Evolutionary conservation across 805 yeast species (phyloP), one percentile per base, ranked within the genome.

Genomic region (Metschnikowia santaceciliae): DNA sequence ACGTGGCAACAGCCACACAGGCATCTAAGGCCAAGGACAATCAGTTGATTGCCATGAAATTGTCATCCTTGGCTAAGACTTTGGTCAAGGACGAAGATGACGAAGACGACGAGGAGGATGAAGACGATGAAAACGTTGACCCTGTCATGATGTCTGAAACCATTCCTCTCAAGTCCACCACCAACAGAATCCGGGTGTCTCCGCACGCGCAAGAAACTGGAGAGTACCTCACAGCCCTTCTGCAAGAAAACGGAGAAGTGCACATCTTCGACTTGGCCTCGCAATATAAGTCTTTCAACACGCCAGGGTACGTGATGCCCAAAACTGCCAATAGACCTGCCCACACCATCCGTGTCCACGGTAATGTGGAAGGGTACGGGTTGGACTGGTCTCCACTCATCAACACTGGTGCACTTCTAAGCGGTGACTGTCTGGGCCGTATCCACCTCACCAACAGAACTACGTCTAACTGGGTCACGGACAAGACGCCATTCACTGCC

Each of bases 361-460:
- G 97, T 22, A 85, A 86, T 58, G 96, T 88, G n/a, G 99, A 94
- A 72, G 98, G 99, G 34, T 94, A 90, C 63, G 99, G 97, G 14
- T 68, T 94, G 42, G 99, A 92, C 69, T 94, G 99, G 99, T 88
- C 96, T 1, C 96, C 97, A 40, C 72, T 86, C 56, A 80, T 83
- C 53, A 78, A 78, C 57, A 81, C 89, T 3, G 98, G 98, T 20
- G 78, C 90, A 1, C 72, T 94, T 54, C 75, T 94, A 51, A 81
- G 95, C 3, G 99, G 99, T 61, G 99, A 94, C 67, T 75, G 88
- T 57, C 73, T 86, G 19, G 99, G 99, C 47, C 77, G 92, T 62
- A 80, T 92, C 38, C 87, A 79, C 68, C 73, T 85, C 49, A 90
- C 98, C 6, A 77, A 81, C 48, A 81, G 96, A 66, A 87, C 88